Evolutionary conservation across 78 protist species (phyloP).

Genomic region (Tieghemostelium lacteum): DNA sequence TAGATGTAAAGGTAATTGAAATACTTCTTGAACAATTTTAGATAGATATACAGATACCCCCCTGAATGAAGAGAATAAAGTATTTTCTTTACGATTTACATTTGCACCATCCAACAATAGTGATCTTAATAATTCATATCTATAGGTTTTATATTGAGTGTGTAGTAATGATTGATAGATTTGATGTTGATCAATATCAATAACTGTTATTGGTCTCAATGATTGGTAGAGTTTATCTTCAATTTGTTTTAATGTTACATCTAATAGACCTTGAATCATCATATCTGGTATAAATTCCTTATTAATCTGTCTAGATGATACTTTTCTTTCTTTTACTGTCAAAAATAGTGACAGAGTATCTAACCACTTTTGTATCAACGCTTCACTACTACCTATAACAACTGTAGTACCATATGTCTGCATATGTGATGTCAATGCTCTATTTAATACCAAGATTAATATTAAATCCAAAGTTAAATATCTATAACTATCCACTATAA

Average conservation of each 20-base stretch:
- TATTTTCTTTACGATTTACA: neutral
- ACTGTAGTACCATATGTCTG: constrained; percentile 55
- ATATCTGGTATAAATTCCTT: constrained; percentile 50
- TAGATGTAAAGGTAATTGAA: constrained; percentile 19
- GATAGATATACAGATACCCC: neutral
- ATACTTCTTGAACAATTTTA: constrained; percentile 39
- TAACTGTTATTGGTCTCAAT: constrained; percentile 45
- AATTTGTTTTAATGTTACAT: constrained; percentile 23
- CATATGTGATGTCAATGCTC: constrained; percentile 61
- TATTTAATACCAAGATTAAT: neutral
- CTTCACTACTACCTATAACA: constrained; percentile 39
- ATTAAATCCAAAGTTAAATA: constrained; percentile 9
- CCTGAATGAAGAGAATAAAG: constrained; percentile 7
- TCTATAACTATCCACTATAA: neutral
- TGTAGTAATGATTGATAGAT: constrained; percentile 32
- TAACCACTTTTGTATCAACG: constrained; percentile 28
- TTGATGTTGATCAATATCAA: constrained; percentile 23
- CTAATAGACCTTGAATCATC: constrained; percentile 49
- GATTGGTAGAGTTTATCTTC: constrained; percentile 39
- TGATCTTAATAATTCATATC: neutral
- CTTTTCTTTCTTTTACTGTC: constrained; percentile 39
- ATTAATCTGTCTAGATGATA: constrained; percentile 17
- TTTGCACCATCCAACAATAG: neutral
- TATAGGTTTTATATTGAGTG: neutral
- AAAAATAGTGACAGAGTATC: constrained; percentile 55